A percentile compares a stretch with the other conserved stretches of the same genome.
Conservation (phyloP, 257 asterid genomes). For the Penstemon eatonii region DNA sequence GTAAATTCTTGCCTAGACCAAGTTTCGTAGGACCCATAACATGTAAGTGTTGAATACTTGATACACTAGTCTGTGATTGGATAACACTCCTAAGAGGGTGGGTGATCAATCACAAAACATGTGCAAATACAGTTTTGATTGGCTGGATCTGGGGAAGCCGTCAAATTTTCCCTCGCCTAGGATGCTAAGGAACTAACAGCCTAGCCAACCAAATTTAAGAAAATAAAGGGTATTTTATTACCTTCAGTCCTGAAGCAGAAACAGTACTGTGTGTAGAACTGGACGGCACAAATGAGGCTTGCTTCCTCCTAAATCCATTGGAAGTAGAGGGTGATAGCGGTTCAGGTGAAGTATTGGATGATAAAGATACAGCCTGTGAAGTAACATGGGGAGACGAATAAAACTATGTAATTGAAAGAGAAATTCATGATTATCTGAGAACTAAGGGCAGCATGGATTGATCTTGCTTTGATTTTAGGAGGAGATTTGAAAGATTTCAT, state of each 20-base stretch:
- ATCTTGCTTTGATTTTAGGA: too few relatives aligned
- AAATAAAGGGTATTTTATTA: conserved; percentile 16
- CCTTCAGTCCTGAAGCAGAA: conserved; percentile 70
- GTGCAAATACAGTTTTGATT: too few relatives aligned
- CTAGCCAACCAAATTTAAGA: neutral
- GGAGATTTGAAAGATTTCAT: too few relatives aligned
- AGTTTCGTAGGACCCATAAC: too few relatives aligned
- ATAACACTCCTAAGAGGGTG: too few relatives aligned
- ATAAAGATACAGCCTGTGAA: conserved; percentile 58
- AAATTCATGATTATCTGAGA: conserved; percentile 3
- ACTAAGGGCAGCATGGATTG: neutral
- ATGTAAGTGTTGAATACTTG: too few relatives aligned
- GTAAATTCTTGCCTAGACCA: too few relatives aligned
- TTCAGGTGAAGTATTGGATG: conserved; percentile 46
- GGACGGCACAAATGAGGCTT: conserved; percentile 22
- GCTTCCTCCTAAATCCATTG: conserved; percentile 45
- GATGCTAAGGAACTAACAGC: neutral
- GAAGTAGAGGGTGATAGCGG: conserved; percentile 63
- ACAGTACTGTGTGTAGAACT: conserved; percentile 38
- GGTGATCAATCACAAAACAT: too few relatives aligned
- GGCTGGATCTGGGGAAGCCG: too few relatives aligned
- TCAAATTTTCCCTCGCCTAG: too few relatives aligned
- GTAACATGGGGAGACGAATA: conserved; percentile 7
- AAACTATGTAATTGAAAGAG: neutral
- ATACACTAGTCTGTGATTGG: too few relatives aligned